Base-by-base conservation (phyloP, 495 filamentous ascomycete species). In the Pyrenula aspistea region DNA sequence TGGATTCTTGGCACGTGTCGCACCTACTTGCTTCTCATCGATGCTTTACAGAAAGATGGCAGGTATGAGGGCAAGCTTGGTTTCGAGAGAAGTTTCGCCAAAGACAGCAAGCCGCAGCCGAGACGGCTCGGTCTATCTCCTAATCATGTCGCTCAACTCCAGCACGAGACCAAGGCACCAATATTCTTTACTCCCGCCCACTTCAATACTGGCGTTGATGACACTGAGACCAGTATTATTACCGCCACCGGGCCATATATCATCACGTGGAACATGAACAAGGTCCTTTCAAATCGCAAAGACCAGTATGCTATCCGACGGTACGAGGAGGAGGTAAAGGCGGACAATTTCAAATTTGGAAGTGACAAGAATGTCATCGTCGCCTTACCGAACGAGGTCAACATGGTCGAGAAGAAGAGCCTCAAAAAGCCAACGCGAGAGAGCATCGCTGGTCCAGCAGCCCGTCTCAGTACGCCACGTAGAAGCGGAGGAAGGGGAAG, bases 261-360 rank as follows among this genome's bases (percentile, higher is more conserved):
- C 65, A 79, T 98, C 49, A 95, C 94, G 24, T 98, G 94, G 94
- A 93, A 81, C 64, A 67, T 98, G 69, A 88, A 91, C 75, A 95
- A 91, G 75, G 80, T 95, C 0, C 63, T 95, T 20, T 71, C 73
- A 12, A 88, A 86, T 50, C 77, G 79, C 54, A 92, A 88, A 67
- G 86, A 92, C 58, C 89, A 90, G 1, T 98, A 98, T 68, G 85
- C 83, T 49, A 95, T 98, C 78, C 96, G 96, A 75, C 86, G 93
- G 2, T 98, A 98, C 65, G 79, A 77, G 2, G 93, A 98, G 68
- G 87, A 93, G 55, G 89, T 98, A 62, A 95, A 91, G 76, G 93
- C 93, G n/a, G 94, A 98, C 66, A 94, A 98, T 67, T 98, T 98
- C 84, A 88, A 90, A 61, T 98, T 91, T 63, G 91, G 91, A 25